Conservation (phyloP, 139 green algal species). For the Chlamydomonas urium region DNA sequence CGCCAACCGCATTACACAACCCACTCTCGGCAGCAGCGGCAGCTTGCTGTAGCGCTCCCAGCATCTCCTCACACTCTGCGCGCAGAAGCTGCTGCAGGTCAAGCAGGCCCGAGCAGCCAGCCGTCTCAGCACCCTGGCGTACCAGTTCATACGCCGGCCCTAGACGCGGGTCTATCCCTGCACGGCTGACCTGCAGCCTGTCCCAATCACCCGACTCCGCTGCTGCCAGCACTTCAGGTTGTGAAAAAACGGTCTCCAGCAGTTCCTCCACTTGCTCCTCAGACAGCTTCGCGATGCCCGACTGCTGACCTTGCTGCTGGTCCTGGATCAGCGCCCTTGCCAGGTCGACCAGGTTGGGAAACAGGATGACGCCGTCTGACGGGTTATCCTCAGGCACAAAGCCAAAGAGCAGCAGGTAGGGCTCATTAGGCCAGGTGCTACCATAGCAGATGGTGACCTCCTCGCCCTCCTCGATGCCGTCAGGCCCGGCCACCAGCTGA, state of each 20-base stretch:
- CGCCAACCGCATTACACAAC: too few relatives aligned
- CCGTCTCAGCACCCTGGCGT: background rate
- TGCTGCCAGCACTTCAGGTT: background rate
- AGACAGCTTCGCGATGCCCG: background rate
- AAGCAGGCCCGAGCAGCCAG: background rate
- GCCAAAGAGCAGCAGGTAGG: constrained; percentile 68
- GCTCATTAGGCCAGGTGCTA: constrained; percentile 47
- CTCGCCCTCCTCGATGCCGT: constrained; percentile 26
- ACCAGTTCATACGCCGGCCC: background rate
- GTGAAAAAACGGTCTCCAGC: background rate
- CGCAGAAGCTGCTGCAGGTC: background rate
- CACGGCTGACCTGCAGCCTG: background rate
- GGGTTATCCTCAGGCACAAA: constrained; percentile 49
- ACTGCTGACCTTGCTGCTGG: constrained; percentile 1
- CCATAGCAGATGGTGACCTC: constrained; percentile 65
- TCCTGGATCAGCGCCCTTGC: constrained; percentile 9
- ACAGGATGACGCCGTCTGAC: constrained; percentile 16
- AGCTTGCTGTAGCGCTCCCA: background rate
- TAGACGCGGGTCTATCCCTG: background rate
- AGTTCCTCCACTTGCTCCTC: background rate
- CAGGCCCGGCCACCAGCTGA: constrained; percentile 7
- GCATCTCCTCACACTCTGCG: background rate
- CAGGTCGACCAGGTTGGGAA: constrained; percentile 3
- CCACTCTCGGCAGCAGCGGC: too few relatives aligned
- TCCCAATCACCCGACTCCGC: background rate